Conservation (phyloP, 345 rosid species). For the Punica granatum region DNA sequence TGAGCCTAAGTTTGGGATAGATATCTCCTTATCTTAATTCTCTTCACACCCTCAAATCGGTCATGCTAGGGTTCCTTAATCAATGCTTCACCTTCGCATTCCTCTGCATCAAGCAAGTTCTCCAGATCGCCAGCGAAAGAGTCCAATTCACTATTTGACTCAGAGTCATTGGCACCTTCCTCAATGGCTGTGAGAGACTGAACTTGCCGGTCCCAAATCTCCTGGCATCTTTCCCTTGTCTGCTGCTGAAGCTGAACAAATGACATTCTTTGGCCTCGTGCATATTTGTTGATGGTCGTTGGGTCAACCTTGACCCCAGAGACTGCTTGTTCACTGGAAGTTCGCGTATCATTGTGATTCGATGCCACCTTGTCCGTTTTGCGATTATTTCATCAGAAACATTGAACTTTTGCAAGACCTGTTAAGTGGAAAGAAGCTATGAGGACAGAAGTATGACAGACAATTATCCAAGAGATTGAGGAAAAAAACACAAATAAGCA, state of each 20-base stretch:
- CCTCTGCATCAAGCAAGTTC: slow-evolving; percentile 97
- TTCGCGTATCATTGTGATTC: slow-evolving; percentile 97
- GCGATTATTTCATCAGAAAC: slow-evolving; percentile 86
- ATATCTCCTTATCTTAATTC: slow-evolving; percentile 82
- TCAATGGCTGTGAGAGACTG: slow-evolving; percentile 83
- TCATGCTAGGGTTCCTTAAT: slow-evolving; percentile 50
- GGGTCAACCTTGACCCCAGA: slow-evolving; percentile 95
- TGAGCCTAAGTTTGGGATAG: slow-evolving; percentile 71
- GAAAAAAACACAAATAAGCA: neutral
- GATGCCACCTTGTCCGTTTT: slow-evolving; percentile 97
- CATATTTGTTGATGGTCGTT: slow-evolving; percentile 88
- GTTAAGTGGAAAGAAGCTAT: neutral
- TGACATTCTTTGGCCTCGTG: slow-evolving; percentile 98
- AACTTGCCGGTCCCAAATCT: slow-evolving; percentile 96
- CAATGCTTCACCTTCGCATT: slow-evolving; percentile 73
- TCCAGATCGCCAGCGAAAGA: slow-evolving; percentile 98
- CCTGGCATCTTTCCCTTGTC: slow-evolving; percentile 98
- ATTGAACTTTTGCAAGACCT: slow-evolving; percentile 95
- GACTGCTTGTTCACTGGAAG: slow-evolving; percentile 99
- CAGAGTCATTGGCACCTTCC: slow-evolving; percentile 84
- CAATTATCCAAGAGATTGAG: neutral
- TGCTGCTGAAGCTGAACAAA: slow-evolving; percentile 97
- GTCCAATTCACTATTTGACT: slow-evolving; percentile 94
- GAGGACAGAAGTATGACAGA: neutral
- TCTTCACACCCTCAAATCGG: slow-evolving; percentile 76